Percentiles rank a stretch among this genome's conserved stretches.
Evolutionary conservation across 2,329 filamentous ascomycete species (phyloP).

Genomic region (Pseudogymnoascus sp.): DNA sequence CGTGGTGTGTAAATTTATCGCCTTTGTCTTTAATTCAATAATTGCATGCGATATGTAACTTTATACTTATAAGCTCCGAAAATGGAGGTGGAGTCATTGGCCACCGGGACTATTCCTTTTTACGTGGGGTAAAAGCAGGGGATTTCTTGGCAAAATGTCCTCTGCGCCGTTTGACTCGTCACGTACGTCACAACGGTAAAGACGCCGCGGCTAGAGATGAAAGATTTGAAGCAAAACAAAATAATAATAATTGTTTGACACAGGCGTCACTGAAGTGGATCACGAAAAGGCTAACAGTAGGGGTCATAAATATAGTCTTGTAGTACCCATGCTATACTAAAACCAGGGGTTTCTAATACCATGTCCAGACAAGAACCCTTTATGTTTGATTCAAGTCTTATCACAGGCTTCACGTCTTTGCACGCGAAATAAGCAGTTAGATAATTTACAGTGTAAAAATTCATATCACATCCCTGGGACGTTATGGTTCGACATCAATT

Average conservation of each 20-base stretch:
- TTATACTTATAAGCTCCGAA: conserved; percentile 8
- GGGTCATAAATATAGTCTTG: neutral
- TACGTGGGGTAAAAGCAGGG: conserved; percentile 8
- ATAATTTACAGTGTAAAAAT: conserved; percentile 3
- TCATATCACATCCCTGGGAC: conserved; percentile 12
- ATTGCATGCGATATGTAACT: neutral
- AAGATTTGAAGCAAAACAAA: neutral
- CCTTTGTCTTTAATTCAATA: conserved; percentile 6
- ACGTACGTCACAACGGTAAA: neutral
- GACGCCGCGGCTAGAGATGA: neutral
- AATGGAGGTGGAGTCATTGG: conserved; percentile 8
- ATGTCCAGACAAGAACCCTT: neutral
- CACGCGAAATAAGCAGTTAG: neutral
- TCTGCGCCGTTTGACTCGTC: neutral
- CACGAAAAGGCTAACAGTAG: neutral
- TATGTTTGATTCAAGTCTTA: neutral
- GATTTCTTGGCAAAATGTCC: conserved; percentile 2
- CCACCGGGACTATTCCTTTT: conserved; percentile 6
- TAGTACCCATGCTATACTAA: conserved; percentile 1
- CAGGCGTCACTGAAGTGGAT: neutral
- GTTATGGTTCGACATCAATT: conserved; percentile 3
- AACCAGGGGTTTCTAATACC: neutral
- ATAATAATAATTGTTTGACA: neutral
- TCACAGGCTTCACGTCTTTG: conserved; percentile 2
- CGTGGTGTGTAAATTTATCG: neutral